A percentile compares a stretch with the other conserved stretches of the same genome.
phyloP scores from a whole-genome alignment of 225 moss, liverwort and hornwort species.

The Bryum argenteum region DNA sequence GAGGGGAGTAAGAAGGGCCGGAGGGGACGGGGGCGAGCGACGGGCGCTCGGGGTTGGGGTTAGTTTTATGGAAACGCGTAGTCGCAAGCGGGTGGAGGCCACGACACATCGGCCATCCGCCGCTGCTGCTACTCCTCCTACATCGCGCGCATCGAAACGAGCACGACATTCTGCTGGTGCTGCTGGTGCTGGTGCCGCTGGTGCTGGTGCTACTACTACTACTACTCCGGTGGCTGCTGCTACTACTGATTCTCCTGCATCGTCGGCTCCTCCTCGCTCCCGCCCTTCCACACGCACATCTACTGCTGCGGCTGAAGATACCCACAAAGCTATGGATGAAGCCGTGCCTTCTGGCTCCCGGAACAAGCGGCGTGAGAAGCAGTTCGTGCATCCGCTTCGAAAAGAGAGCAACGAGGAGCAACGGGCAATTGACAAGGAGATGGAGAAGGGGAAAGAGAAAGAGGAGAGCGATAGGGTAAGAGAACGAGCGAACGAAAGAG shows the following conservation, averaged over 20 bases:
- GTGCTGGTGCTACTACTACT: slow-evolving; percentile 27
- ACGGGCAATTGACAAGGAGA: slow-evolving; percentile 50
- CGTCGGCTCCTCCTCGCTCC: slow-evolving; percentile 63
- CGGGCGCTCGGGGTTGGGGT: slow-evolving; percentile 62
- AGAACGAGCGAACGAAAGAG: slow-evolving; percentile 48
- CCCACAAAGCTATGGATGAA: slow-evolving; percentile 17
- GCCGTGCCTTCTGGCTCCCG: slow-evolving; percentile 69
- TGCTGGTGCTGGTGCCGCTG: slow-evolving; percentile 38
- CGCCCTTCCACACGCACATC: slow-evolving; percentile 88
- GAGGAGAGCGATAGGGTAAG: slow-evolving; percentile 70
- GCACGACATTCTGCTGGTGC: slow-evolving; percentile 69
- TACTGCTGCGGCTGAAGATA: slow-evolving; percentile 13
- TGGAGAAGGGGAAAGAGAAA: slow-evolving; percentile 60
- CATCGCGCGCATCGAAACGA: slow-evolving; percentile 56
- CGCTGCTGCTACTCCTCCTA: slow-evolving; percentile 68
- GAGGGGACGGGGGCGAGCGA: slow-evolving; percentile 52
- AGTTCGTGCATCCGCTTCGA: slow-evolving; percentile 38
- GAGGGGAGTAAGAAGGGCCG: slow-evolving; percentile 33
- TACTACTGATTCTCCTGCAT: slow-evolving; percentile 38
- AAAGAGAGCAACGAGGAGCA: slow-evolving; percentile 31
- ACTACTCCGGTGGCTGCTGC: slow-evolving; percentile 11
- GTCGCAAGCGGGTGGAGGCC: slow-evolving; percentile 99
- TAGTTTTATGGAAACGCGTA: slow-evolving; percentile 99
- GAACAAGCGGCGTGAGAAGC: slow-evolving; percentile 55
- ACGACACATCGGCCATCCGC: slow-evolving; percentile 99